Base-by-base conservation (phyloP, 1,139 yeast species). In the Eremothecium sinecaudum region DNA sequence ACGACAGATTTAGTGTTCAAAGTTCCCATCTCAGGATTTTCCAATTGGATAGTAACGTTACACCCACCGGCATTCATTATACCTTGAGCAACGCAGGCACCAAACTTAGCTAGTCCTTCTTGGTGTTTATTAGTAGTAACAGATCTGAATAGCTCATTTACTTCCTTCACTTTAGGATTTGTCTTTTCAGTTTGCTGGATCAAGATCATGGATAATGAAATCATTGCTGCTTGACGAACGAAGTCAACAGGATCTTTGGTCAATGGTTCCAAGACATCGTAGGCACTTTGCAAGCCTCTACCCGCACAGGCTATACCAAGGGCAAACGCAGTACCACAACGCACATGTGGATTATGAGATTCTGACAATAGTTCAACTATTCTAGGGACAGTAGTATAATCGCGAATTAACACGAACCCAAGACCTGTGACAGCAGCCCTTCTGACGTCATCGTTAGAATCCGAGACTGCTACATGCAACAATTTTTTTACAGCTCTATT, bases 11-110 rank as follows among this genome's bases (percentile, higher is more conserved):
- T 81, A 58, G 79, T 76, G 58, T 90, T 90, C 46, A 90, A 71
- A 11, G 94, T 86, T 41, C 86, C 93, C 23, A 95, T 84, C 46
- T 84, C 90, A n/a, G 77, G 54, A 56, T 90, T 83, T 59, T 90
- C 97, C 38, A 90, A 67, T 47, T 81, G 81, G 45, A 90, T 86
- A 1, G 97, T 87, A n/a, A 83, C 94, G 52, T 92, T 90, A 58
- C 98, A 76, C 14, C 99, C 99, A 62, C 98, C 97, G 10, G 98
- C 98, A 63, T 90, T 97, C 58, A 92, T 79, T 46, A 90, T 90
- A 59, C 99, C 98, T 64, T 87, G 97, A 9, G 96, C 90, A 36
- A 92, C 66, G 13, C 96, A 84, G 24, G 98, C 97, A 56, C 99
- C 99, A 61, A 87, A 90, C 62, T 86, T 87, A 28, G 97, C 95